Evolutionary conservation across 352 stramenopile species (phyloP).

Genomic region (Phytophthora macrochlamydospora): DNA sequence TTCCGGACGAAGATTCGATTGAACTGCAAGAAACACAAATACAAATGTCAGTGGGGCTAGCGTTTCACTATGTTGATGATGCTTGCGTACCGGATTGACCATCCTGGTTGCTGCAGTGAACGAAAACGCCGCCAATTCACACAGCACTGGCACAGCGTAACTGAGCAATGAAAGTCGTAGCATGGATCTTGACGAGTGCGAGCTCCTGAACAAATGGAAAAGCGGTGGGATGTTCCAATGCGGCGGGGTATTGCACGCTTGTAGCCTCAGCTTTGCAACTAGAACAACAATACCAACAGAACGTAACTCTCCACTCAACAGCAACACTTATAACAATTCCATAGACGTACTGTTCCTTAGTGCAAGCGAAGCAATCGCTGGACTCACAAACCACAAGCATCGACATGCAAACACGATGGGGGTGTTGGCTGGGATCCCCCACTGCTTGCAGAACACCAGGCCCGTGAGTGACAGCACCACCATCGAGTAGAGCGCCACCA

Average conservation of each 20-base stretch:
- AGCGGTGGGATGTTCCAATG: conserved; percentile 88
- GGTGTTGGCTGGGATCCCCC: conserved; percentile 57
- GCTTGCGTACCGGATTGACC: conserved; percentile 79
- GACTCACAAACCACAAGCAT: conserved; percentile 77
- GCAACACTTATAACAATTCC: neutral
- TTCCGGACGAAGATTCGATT: conserved; percentile 86
- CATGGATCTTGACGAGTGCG: conserved; percentile 73
- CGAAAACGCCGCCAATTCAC: conserved; percentile 83
- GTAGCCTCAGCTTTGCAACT: conserved; percentile 73
- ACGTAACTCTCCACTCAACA: neutral
- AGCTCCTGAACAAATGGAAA: conserved; percentile 84
- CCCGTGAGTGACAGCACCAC: conserved; percentile 81
- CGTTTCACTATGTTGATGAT: neutral
- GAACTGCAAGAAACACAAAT: conserved; percentile 50
- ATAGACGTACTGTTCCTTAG: conserved; percentile 68
- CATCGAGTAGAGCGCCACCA: conserved; percentile 80
- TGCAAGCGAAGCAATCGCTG: conserved; percentile 68
- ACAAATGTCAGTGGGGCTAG: conserved; percentile 7
- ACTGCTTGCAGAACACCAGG: conserved; percentile 87
- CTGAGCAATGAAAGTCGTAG: conserved; percentile 77
- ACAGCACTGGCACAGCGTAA: conserved; percentile 83
- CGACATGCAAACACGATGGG: conserved; percentile 61
- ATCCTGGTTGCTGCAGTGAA: conserved; percentile 87
- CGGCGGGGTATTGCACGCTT: conserved; percentile 79
- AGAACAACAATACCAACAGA: conserved; percentile 14